A percentile compares a stretch with the other conserved stretches of the same genome.
Evolutionary conservation across 2,329 filamentous ascomycete genomes (phyloP).

Genomic region (Didymella glomerata): DNA sequence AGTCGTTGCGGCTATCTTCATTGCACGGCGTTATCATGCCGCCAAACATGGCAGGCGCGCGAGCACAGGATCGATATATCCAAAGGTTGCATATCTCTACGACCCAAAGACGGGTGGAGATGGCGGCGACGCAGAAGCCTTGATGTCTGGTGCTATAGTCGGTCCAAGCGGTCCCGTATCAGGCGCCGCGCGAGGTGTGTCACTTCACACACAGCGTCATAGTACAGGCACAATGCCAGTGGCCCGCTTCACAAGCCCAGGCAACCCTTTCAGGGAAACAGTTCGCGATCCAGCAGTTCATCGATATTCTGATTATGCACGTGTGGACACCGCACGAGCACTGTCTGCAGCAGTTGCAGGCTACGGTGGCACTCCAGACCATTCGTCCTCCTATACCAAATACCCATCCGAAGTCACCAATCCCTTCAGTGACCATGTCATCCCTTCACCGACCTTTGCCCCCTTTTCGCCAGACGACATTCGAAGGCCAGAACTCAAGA

Average conservation of each 20-base stretch:
- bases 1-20: conserved; percentile 43
- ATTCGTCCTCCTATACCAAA: conserved; percentile 12
- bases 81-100: conserved; percentile 46
- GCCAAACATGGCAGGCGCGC: conserved; percentile 32
- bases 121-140: conserved; percentile 30
- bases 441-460: conserved; percentile 35
- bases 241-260: conserved; percentile 22
- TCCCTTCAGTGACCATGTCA: conserved; percentile 30
- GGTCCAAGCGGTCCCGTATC: conserved; percentile 8
- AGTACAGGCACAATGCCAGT: conserved; percentile 11
- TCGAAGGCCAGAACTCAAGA: conserved; percentile 19
- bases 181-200: not conserved
- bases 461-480: conserved; percentile 28
- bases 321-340: conserved; percentile 18
- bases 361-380: conserved; percentile 22
- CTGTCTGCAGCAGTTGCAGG: conserved; percentile 26
- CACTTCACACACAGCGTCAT: conserved; percentile 6
- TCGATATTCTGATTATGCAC: conserved; percentile 18
- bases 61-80: conserved; percentile 41
- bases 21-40: conserved; percentile 44
- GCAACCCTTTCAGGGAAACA: conserved; percentile 23
- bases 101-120: conserved; percentile 37
- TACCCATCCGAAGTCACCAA: conserved; percentile 11
- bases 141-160: conserved; percentile 36
- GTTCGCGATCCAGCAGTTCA: conserved; percentile 18